Percentiles rank a stretch among this genome's conserved stretches.
Evolutionary conservation across 78 protist species (phyloP).

Genomic region (slime mould (Dictyostelium discoideum)): DNA sequence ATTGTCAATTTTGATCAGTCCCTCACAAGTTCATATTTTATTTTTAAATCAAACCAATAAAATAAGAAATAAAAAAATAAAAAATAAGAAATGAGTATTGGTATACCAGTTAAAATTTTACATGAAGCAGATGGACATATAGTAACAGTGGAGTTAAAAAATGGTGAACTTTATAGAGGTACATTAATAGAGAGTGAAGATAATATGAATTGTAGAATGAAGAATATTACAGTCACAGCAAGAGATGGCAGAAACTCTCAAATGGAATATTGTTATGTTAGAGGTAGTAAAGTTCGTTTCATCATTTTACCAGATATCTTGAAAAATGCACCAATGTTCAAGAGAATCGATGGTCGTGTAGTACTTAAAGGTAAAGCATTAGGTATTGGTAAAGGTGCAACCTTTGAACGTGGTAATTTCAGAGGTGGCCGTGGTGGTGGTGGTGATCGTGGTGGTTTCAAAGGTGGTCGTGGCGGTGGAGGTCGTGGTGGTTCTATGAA

Average conservation of each 20-base stretch:
- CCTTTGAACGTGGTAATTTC: neutral
- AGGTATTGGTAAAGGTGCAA: slow-evolving; percentile 55
- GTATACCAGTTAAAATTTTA: slow-evolving; percentile 97
- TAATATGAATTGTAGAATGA: slow-evolving; percentile 96
- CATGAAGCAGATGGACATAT: slow-evolving; percentile 97
- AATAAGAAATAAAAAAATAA: neutral
- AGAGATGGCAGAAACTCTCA: slow-evolving; percentile 70
- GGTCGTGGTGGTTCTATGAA: neutral
- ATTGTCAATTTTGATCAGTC: neutral
- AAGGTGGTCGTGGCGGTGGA: slow-evolving; percentile 25
- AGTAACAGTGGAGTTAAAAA: slow-evolving; percentile 93
- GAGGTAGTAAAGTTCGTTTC: slow-evolving; percentile 95
- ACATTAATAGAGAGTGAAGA: slow-evolving; percentile 95
- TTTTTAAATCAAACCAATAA: neutral
- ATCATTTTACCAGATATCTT: slow-evolving; percentile 97
- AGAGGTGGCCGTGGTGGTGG: slow-evolving; percentile 39
- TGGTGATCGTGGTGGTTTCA: slow-evolving; percentile 39
- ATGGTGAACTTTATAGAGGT: slow-evolving; percentile 95
- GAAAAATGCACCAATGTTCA: slow-evolving; percentile 98
- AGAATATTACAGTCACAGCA: slow-evolving; percentile 86
- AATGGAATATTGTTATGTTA: slow-evolving; percentile 89
- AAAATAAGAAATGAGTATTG: slow-evolving; percentile 87
- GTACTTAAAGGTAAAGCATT: slow-evolving; percentile 59
- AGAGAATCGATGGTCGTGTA: slow-evolving; percentile 74
- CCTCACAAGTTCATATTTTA: neutral